Evolutionary conservation across 805 yeast genomes (phyloP), one percentile per base, ranked within the genome.

Genomic region (Cyberlindnera euphorbiiphila): DNA sequence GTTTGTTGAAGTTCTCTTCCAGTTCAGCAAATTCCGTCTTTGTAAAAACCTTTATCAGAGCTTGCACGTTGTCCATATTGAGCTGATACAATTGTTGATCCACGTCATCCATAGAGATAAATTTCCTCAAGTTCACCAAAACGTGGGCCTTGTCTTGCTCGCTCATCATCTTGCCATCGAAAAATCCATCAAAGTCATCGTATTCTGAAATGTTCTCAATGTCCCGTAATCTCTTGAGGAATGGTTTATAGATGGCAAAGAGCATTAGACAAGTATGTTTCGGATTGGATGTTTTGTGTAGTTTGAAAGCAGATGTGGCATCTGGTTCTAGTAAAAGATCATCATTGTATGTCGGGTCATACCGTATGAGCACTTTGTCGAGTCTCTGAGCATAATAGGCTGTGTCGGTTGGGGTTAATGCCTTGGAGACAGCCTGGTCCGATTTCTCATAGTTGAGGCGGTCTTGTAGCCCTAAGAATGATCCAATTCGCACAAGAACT

Each of bases 101-200:
- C 19, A 40, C 50, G 25, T 54, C 37, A 31, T 55, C 57, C 46
- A 53, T 46, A 6, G 24, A 13, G 6, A 47, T 34, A 15, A 35
- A 53, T 26, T 41, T 49, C 16, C 33, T 17, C 14, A 53, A 6
- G 16, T 51, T 51, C 17, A 38, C 37, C 29, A 55, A 13, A 6
- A 53, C 46, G 15, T 29, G 39, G 15, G 58, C 55, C 34, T 45
- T 51, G 18, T 52, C 57, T 34, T 51, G 56, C 3, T 51, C 48
- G 4, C 53, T 41, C 15, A 48, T 36, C 28, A 38, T 32, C 17
- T n/a, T 16, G 12, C 28, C 43, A 1, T 32, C 38, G 14, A 51
- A 51, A 32, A 53, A 35, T 11, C 17, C 28, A 13, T 47, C 50
- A 30, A 46, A 42, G 15, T 45, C 49, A 16, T 41, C 39, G 12